A percentile compares a stretch with the other conserved stretches of the same genome.
phyloP scores from a whole-genome alignment of 164 flowering plant species.

The Kingdonia uniflora region DNA sequence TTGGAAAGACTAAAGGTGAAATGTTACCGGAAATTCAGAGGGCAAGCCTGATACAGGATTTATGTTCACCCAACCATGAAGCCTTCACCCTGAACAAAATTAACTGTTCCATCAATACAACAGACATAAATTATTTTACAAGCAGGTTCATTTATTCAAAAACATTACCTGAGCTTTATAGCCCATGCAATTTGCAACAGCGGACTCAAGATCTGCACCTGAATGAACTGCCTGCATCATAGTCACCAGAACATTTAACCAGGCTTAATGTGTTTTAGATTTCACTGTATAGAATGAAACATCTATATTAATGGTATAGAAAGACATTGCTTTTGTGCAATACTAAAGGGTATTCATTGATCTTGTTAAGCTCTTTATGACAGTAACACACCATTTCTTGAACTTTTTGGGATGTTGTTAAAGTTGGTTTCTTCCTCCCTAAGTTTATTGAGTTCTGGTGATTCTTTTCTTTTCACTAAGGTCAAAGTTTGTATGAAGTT shows the following conservation, averaged over 20 bases:
- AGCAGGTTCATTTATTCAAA: conserved; percentile 1
- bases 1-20: conserved; percentile 2
- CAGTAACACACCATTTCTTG: no score
- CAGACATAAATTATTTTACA: conserved; percentile 1
- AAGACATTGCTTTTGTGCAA: no score
- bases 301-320: no score
- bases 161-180: conserved; percentile 65
- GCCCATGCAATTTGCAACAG: conserved; percentile 86
- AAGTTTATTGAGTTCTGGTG: no score
- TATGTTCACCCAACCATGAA: conserved; percentile 94
- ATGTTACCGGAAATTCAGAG: conserved; percentile 68
- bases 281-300: no score
- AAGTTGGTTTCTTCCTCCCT: no score
- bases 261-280: neutral
- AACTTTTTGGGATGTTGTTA: no score
- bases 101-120: conserved; percentile 2
- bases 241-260: conserved; percentile 3
- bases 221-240: conserved; percentile 91
- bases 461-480: no score
- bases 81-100: conserved; percentile 66
- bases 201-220: conserved; percentile 98
- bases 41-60: conserved; percentile 86
- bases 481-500: no score
- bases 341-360: no score
- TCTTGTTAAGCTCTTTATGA: no score